These are phyloP conservation scores for Xanthoconium separans DNA, from an alignment of 1,284 basidiomycete genomes.

Conservation along the genomic window DNA sequence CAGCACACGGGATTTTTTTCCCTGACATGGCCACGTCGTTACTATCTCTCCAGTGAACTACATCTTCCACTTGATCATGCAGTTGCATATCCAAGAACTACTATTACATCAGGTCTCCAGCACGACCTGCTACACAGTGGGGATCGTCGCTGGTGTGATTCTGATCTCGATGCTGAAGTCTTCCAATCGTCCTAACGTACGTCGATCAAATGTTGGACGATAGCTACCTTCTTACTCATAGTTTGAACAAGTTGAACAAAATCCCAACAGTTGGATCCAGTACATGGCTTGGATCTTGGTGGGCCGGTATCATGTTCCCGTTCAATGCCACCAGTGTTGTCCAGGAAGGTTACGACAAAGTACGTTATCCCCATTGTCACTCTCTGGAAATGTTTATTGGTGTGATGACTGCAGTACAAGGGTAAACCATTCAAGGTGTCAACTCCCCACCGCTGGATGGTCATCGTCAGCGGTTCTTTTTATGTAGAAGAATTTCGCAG, in stretches of 20 bases:
- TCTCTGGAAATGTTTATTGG: neutral
- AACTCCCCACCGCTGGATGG: constrained; percentile 38
- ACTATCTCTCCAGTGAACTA: too few species aligned
- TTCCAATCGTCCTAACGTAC: neutral
- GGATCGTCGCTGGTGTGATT: neutral
- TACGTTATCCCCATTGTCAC: neutral
- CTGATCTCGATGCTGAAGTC: neutral
- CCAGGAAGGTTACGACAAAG: constrained; percentile 27
- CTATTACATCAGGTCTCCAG: neutral
- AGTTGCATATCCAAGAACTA: neutral
- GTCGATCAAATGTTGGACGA: neutral
- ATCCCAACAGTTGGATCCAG: constrained; percentile 28
- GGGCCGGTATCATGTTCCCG: constrained; percentile 10
- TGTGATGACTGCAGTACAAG: constrained; percentile 31
- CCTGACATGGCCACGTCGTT: neutral
- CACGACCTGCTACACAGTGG: neutral
- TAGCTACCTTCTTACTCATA: neutral
- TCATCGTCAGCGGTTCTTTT: constrained; percentile 38
- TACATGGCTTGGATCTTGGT: constrained; percentile 21
- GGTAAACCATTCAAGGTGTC: constrained; percentile 43
- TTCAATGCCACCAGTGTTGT: constrained; percentile 11
- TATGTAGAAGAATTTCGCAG: constrained; percentile 43
- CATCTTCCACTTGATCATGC: neutral
- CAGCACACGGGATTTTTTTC: too few species aligned
- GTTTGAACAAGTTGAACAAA: constrained; percentile 9